phyloP scores from a whole-genome alignment of 2,329 filamentous ascomycete species.

The Rugonectria rugulosa region DNA sequence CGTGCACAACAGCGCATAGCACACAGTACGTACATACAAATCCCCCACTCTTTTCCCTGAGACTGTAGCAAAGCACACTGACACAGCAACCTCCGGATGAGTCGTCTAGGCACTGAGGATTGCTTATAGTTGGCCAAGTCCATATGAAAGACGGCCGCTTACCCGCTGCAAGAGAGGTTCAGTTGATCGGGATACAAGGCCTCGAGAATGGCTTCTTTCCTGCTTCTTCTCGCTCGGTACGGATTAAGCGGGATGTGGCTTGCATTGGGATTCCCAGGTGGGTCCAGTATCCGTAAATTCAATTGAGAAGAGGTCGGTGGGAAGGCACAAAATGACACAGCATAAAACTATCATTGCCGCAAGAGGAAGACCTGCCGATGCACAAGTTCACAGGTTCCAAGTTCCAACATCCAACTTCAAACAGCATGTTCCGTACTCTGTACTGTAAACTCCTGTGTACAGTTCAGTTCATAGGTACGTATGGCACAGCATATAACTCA shows the following conservation, averaged over 20 bases:
- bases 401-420: no score
- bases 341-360: constrained; percentile 5
- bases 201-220: neutral
- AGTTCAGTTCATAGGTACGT: no score
- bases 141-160: neutral
- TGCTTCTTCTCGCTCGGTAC: neutral
- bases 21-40: no score
- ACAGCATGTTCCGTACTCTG: no score
- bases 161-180: neutral
- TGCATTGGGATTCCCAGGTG: neutral
- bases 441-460: no score
- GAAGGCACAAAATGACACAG: constrained; percentile 6
- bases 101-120: neutral
- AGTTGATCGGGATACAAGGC: neutral
- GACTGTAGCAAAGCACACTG: constrained; percentile 7
- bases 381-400: no score
- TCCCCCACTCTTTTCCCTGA: no score
- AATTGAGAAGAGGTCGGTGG: no score
- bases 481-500: no score
- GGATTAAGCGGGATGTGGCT: neutral
- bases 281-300: neutral
- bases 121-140: neutral
- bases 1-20: constrained; percentile 17
- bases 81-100: constrained; percentile 4
- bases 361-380: no score